These are phyloP conservation scores for Barnettozyma sucrosica DNA, from an alignment of 805 yeast genomes.

Conservation along the genomic window DNA sequence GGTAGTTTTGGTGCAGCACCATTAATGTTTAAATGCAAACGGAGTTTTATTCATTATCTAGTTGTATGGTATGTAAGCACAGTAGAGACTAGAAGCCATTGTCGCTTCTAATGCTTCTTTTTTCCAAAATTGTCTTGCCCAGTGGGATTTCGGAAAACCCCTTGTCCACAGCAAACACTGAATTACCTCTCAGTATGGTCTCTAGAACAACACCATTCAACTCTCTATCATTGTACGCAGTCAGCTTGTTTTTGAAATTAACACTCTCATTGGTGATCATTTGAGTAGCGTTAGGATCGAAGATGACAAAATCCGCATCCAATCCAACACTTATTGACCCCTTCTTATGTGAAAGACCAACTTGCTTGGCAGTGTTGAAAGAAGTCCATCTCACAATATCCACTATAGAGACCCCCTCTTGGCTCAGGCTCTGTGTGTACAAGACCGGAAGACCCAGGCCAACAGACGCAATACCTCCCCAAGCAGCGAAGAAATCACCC, in stretches of 20 bases:
- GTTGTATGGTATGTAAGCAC: neutral
- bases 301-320: conserved; percentile 85
- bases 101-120: conserved; percentile 30
- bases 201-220: conserved; percentile 71
- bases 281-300: conserved; percentile 56
- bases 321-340: conserved; percentile 69
- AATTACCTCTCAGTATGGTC: conserved; percentile 72
- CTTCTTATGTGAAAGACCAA: conserved; percentile 66
- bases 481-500: conserved; percentile 87
- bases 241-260: conserved; percentile 77
- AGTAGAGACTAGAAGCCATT: neutral
- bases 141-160: conserved; percentile 54
- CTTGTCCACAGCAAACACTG: conserved; percentile 48
- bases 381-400: conserved; percentile 80
- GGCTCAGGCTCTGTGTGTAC: conserved; percentile 64
- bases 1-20: no score
- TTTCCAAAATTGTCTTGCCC: conserved; percentile 59
- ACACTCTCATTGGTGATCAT: conserved; percentile 49
- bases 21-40: neutral
- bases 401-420: conserved; percentile 46
- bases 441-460: conserved; percentile 84
- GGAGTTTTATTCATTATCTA: neutral
- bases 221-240: conserved; percentile 74
- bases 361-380: conserved; percentile 78
- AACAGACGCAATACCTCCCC: conserved; percentile 96